Evolutionary conservation across 1,284 basidiomycete species (phyloP).

Genomic region (Austroboletus niveus): DNA sequence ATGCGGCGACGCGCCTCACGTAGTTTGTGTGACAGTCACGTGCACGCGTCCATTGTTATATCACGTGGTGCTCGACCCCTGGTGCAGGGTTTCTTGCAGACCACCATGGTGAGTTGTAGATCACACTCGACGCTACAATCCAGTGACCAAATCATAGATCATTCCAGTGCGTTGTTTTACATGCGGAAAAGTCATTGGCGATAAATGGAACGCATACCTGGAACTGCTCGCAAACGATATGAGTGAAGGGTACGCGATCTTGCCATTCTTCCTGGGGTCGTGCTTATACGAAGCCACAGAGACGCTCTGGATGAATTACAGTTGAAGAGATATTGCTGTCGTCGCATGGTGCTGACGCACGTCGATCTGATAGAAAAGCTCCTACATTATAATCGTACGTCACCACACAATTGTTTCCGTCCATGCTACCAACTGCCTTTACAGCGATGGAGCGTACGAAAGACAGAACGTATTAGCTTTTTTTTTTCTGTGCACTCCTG

Average conservation of each 20-base stretch:
- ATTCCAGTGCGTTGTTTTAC: constrained; percentile 89
- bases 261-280: background rate
- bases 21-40: constrained; percentile 11
- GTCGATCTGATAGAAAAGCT: constrained; percentile 97
- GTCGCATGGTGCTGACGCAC: constrained; percentile 97
- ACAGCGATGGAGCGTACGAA: constrained; percentile 34
- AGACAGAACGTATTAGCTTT: constrained; percentile 24
- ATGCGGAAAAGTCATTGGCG: constrained; percentile 91
- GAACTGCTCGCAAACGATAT: constrained; percentile 75
- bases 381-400: constrained; percentile 93
- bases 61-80: constrained; percentile 9
- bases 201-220: constrained; percentile 89
- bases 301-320: constrained; percentile 92
- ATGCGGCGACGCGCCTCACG: constrained; percentile 2
- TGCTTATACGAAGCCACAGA: constrained; percentile 39
- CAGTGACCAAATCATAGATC: constrained; percentile 50
- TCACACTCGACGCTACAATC: background rate
- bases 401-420: background rate
- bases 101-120: constrained; percentile 25
- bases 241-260: constrained; percentile 74
- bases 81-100: too few relatives aligned
- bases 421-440: background rate
- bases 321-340: constrained; percentile 93
- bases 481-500: constrained; percentile 1
- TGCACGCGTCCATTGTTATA: constrained; percentile 8